Base-by-base conservation (phyloP, 2,329 filamentous ascomycete genomes). In the Neofusicoccum ribis region DNA sequence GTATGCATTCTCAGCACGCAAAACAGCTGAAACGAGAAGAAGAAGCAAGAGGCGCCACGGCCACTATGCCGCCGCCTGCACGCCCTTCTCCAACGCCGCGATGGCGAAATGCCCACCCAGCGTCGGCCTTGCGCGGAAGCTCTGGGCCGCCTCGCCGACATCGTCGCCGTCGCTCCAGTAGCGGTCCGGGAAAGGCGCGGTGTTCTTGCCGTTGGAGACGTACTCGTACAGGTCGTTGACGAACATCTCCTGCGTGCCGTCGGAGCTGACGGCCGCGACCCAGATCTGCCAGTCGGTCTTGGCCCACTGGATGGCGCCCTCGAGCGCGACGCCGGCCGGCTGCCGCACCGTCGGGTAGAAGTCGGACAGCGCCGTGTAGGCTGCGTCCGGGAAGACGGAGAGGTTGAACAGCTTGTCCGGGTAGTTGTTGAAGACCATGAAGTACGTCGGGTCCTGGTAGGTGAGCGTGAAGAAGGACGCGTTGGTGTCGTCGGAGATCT, bases 211-310 rank as follows among this genome's bases (percentile, higher is more conserved):
- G 63, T 80, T 81, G n/a, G 73, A 74, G 68, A 81, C 75, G 64
- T 76, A 81, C 0, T 72, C 72, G 71, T 78, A 78, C n/a, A 80
- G 67, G 61, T 80, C 77, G 65, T 80, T 69, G 34, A 81, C 72
- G 44, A 80, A 77, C 70, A 68, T 67, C 15, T 66, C 39, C 23
- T 63, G 63, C n/a, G 68, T 68, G 23, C 56, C 44, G 11, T 59
- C 50, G 5, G 41, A 41, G 41, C 52, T 64, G 23, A 66, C 59
- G 15, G 68, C 76, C 15, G 78, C 78, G n/a, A 75, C 68, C 76
- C 78, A 81, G 70, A 80, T 77, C 65, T 79, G 79, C 81, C 78
- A 80, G 67, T 82, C 79, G 2, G 76, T 78, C 67, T 82, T 81
- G 41, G 72, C 76, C 76, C 78, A 82, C 34, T 77, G 70, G 31